Conservation (phyloP, 768 basidiomycete genomes). For the Coprinopsis cinerea region DNA sequence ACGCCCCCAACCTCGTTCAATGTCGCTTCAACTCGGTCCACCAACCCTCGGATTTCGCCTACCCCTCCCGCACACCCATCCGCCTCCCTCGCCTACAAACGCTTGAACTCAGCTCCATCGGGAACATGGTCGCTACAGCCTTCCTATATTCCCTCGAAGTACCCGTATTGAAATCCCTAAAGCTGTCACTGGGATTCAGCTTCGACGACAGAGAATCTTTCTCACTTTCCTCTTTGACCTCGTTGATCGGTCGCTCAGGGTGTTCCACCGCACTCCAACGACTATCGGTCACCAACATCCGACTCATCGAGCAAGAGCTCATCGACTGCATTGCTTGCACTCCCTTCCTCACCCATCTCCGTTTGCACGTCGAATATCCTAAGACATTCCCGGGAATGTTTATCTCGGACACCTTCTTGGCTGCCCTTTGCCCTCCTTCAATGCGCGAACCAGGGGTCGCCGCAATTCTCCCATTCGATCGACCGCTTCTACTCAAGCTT, state of each 20-base stretch:
- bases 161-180: background rate
- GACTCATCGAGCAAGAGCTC: background rate
- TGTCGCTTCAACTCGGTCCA: background rate
- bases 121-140: background rate
- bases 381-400: background rate
- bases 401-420: conserved; percentile 1
- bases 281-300: background rate
- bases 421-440: background rate
- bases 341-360: background rate
- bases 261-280: background rate
- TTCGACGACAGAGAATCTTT: conserved; percentile 3
- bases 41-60: background rate
- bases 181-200: background rate
- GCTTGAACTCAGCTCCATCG: background rate
- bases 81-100: background rate
- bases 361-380: conserved; percentile 3
- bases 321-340: background rate
- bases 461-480: background rate
- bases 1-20: background rate
- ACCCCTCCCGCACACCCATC: background rate
- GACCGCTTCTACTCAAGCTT: background rate
- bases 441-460: background rate
- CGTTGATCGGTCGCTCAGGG: conserved; percentile 1
- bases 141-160: background rate
- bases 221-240: background rate